These are phyloP conservation scores for Exophiala sp. DNA, from an alignment of 2,329 filamentous ascomycete species.

Conservation along the genomic window DNA sequence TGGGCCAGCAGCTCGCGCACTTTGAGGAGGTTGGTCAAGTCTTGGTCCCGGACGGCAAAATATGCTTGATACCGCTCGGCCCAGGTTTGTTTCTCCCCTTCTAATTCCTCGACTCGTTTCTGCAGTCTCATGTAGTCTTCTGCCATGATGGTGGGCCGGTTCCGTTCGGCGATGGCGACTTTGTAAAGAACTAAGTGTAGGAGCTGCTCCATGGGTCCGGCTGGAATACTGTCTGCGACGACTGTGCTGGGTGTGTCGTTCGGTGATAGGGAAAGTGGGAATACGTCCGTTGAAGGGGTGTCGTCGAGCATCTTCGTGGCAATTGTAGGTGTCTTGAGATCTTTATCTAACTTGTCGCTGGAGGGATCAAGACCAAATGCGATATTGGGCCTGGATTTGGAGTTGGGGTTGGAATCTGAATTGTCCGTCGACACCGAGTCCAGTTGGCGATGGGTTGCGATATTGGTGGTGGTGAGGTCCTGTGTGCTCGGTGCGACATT, in stretches of 20 bases:
- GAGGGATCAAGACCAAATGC: background rate
- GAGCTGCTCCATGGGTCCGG: conserved; percentile 19
- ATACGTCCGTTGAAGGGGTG: too few relatives aligned
- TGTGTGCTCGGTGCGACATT: background rate
- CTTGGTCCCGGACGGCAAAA: conserved; percentile 39
- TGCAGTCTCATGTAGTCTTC: conserved; percentile 35
- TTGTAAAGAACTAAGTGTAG: conserved; percentile 16
- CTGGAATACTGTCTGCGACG: background rate
- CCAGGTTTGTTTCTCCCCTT: conserved; percentile 36
- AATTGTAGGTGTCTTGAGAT: conserved; percentile 19
- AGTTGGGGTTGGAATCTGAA: background rate
- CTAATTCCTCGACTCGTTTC: conserved; percentile 32
- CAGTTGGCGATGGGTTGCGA: too few relatives aligned
- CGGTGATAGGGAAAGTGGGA: background rate
- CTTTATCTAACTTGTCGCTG: conserved; percentile 8
- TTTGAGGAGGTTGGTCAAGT: conserved; percentile 42
- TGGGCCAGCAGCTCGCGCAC: conserved; percentile 38
- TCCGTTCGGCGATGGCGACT: conserved; percentile 17
- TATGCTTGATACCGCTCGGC: conserved; percentile 38
- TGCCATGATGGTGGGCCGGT: conserved; percentile 32
- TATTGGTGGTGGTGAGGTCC: background rate
- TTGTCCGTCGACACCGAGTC: conserved; percentile 4
- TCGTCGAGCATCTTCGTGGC: background rate
- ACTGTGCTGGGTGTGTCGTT: too few relatives aligned
- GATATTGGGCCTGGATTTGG: background rate